Evolutionary conservation across 805 yeast species (phyloP), one percentile per base, ranked within the genome.

Genomic region (Candida peoriensis): DNA sequence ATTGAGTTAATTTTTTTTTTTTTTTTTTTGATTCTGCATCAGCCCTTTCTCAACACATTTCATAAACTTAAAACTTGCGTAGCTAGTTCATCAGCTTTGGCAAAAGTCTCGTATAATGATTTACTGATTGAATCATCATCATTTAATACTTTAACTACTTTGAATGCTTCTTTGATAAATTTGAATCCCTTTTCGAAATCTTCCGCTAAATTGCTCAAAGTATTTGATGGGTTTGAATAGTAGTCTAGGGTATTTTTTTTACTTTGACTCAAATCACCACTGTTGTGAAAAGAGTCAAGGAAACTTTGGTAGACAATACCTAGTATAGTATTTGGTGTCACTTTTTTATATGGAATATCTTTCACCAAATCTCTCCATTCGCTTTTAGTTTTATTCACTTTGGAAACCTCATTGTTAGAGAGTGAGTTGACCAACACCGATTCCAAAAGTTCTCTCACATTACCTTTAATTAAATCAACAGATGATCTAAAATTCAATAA

Each of bases 401-500:
- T 78, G 35, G 78, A 68, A 31, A 74, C 77, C 46, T 77, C 82
- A 34, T 72, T 74, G 20, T 76, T 74, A 43, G 69, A 63, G 51
- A 71, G 66, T 33, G 70, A 66, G 15, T 78, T 74, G 50, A 67
- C 71, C 38, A 66, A 49, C 33, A 66, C 69, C 30, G 67, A 65
- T 44, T 76, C 81, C 20, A 76, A 53, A n/a, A 78, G 57, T 43
- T 76, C 78, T 40, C 74, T 69, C 19, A 77, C 52, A 27, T 67
- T 68, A 16, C 57, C 60, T 20, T 69, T 69, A 31, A 81, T 55
- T 31, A 71, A 71, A 36, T 76, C 68, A 30, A 81, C 54, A 37
- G 76, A 75, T 14, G 87, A 78, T 50, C 88, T 71, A 54, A 81
- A 82, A 28, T 76, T 72, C 32, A 84, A 63, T 23, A 85, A 62